Base-by-base conservation (phyloP, 2,329 filamentous ascomycete genomes). In the Rhytidhysteron rufulum region DNA sequence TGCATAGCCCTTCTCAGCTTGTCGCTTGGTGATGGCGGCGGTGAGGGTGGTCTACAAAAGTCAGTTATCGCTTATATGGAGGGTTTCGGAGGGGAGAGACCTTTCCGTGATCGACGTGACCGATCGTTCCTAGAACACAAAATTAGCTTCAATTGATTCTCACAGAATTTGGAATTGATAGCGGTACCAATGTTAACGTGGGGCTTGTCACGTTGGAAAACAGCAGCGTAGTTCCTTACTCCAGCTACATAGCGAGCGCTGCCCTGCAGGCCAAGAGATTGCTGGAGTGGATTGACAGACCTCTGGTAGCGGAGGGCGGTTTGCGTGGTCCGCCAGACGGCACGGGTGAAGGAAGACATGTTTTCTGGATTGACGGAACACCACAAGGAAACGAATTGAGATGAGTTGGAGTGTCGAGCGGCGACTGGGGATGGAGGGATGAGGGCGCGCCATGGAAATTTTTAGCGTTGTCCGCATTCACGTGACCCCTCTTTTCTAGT, bases 41-140 rank as follows among this genome's bases (percentile, higher is more conserved):
- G 93, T 97, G 66, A 98, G 83, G 49, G 93, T 98, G 43, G 93
- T 98, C 93, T 97, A 39, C 46, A 49, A 37, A 27, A 31, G 44
- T 57, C 39, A 57, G 41, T 41, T n/a, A n/a, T n/a, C n/a, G n/a
- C n/a, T n/a, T n/a, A n/a, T n/a, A n/a, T n/a, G n/a, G n/a, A n/a
- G n/a, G n/a, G n/a, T n/a, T n/a, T n/a, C n/a, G n/a, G n/a, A 18
- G 37, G 43, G 21, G 41, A 21, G 42, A 31, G 74, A 95, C 90
- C 86, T 98, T 98, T 77, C 91, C 91, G 75, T 98, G 91, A 81
- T 98, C 93, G 73, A 98, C 93, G 78, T 98, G 93, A 59, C 93
- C 93, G 73, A 98, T 98, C 58, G 93, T 98, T 69, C 86, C 86
- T 90, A 43, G 27, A 40, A 22, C 4, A 19, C 24, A 31, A n/a